Conservation (phyloP, 116 monocot genomes). For the Dioscorea cayenensis region DNA sequence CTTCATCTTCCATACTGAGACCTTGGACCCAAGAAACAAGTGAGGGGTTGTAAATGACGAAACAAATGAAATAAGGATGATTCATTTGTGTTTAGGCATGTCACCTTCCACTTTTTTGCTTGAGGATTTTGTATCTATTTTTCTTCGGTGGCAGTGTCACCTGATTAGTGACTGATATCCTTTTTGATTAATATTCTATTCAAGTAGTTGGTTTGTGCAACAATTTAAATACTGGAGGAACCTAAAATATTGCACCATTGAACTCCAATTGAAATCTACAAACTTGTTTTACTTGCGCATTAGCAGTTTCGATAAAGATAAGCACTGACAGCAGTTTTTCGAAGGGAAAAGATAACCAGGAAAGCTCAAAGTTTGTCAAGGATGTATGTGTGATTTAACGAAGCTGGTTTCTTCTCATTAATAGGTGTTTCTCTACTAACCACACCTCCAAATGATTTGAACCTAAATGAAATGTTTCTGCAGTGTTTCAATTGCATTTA, state of each 20-base stretch:
- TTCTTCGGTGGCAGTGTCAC: background rate
- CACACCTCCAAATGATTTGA: too few relatives aligned
- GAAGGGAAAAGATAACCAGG: background rate
- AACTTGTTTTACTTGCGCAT: background rate
- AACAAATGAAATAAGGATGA: background rate
- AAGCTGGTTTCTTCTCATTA: background rate
- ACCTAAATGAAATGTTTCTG: too few relatives aligned
- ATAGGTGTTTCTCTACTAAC: background rate
- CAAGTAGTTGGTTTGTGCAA: background rate
- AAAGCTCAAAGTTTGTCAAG: background rate
- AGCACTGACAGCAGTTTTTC: background rate
- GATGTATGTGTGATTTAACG: background rate
- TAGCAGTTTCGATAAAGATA: background rate
- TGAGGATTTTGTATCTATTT: background rate
- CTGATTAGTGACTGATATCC: background rate
- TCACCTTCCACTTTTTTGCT: background rate
- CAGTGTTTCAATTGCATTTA: background rate
- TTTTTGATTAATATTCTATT: conserved; percentile 1
- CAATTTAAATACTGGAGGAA: background rate
- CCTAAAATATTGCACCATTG: background rate
- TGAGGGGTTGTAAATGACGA: background rate
- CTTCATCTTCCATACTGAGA: background rate
- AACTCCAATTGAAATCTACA: background rate
- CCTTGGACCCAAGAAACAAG: background rate
- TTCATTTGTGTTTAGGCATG: background rate